A percentile compares a stretch with the other conserved stretches of the same genome.
Conservation (phyloP, 2,329 filamentous ascomycete species). For the Trichoderma citrinoviride region DNA sequence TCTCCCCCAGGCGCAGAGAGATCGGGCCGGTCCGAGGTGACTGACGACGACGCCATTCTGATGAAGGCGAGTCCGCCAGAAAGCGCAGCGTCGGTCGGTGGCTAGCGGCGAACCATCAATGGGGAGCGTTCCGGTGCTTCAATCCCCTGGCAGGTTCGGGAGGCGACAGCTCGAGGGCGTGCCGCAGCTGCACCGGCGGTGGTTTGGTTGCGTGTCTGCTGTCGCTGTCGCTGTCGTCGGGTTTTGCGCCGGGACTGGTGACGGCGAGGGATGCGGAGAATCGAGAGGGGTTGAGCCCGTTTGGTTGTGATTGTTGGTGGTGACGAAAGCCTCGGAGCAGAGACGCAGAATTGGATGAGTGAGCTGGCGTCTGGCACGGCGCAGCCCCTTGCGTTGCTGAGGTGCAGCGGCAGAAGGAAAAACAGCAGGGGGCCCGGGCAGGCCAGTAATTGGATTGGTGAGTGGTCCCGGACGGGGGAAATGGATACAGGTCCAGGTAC, state of each 20-base stretch:
- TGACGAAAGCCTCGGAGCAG: conserved; percentile 1
- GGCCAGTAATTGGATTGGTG: background rate
- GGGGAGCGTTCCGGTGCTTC: background rate
- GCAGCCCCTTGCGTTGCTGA: conserved; percentile 16
- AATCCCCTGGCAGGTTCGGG: conserved; percentile 11
- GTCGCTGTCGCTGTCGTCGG: background rate
- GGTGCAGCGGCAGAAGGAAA: conserved; percentile 5
- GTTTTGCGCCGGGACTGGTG: background rate
- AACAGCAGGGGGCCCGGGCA: conserved; percentile 7
- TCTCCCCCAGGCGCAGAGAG: conserved; percentile 39
- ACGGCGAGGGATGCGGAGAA: conserved; percentile 6
- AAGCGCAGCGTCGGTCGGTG: conserved; percentile 27
- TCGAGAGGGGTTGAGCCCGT: background rate
- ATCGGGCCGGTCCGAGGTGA: conserved; percentile 43
- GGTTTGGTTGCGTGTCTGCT: background rate
- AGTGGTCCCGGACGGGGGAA: conserved; percentile 7
- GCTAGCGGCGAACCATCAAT: conserved; percentile 25
- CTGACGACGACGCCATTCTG: conserved; percentile 45
- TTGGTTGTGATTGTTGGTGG: background rate
- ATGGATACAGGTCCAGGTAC: conserved; percentile 3
- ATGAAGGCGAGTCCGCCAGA: conserved; percentile 27
- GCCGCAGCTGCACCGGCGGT: conserved; percentile 3
- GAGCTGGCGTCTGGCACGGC: conserved; percentile 9
- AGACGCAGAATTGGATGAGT: background rate
- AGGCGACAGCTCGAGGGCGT: conserved; percentile 5